phyloP scores from a whole-genome alignment of 2,329 filamentous ascomycete species.

The Xylariaceae sp. region DNA sequence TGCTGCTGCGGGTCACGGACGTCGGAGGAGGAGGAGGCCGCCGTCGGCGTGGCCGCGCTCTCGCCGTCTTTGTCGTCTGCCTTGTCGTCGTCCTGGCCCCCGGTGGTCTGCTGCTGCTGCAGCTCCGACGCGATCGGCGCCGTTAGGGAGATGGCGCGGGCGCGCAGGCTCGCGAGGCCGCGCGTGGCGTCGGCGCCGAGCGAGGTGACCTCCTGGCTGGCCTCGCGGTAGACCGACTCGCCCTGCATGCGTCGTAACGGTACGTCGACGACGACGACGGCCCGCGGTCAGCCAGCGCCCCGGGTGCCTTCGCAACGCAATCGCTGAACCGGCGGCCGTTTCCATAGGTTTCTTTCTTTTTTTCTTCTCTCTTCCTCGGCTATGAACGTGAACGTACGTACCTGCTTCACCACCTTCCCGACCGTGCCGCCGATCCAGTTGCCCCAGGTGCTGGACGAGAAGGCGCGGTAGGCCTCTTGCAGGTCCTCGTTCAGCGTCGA shows the following conservation, averaged over 20 bases:
- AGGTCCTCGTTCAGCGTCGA: slow-evolving; percentile 75
- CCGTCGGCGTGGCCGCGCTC: slow-evolving; percentile 37
- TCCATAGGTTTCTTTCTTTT: too few relatives aligned
- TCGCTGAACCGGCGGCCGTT: too few relatives aligned
- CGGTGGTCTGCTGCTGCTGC: slow-evolving; percentile 17
- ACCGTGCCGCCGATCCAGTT: slow-evolving; percentile 80
- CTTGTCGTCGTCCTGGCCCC: too few relatives aligned
- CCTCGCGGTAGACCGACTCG: slow-evolving; percentile 76
- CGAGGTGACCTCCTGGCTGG: slow-evolving; percentile 72
- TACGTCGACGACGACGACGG: too few relatives aligned
- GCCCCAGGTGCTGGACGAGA: slow-evolving; percentile 88
- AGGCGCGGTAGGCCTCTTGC: slow-evolving; percentile 90
- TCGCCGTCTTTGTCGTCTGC: slow-evolving; percentile 32
- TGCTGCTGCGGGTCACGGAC: slow-evolving; percentile 40
- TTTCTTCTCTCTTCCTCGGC: too few relatives aligned
- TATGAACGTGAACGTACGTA: slow-evolving; percentile 34
- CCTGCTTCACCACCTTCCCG: slow-evolving; percentile 88
- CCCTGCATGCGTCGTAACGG: too few relatives aligned
- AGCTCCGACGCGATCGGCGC: slow-evolving; percentile 22
- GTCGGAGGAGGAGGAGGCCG: slow-evolving; percentile 20
- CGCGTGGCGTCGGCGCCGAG: slow-evolving; percentile 76
- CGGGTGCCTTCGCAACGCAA: too few relatives aligned
- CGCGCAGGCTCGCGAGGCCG: slow-evolving; percentile 69
- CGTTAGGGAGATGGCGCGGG: slow-evolving; percentile 63
- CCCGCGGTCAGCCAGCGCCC: too few relatives aligned